phyloP scores from a whole-genome alignment of 202 grass and related monocot species.

The Bolboschoenoplectus hybrid region DNA sequence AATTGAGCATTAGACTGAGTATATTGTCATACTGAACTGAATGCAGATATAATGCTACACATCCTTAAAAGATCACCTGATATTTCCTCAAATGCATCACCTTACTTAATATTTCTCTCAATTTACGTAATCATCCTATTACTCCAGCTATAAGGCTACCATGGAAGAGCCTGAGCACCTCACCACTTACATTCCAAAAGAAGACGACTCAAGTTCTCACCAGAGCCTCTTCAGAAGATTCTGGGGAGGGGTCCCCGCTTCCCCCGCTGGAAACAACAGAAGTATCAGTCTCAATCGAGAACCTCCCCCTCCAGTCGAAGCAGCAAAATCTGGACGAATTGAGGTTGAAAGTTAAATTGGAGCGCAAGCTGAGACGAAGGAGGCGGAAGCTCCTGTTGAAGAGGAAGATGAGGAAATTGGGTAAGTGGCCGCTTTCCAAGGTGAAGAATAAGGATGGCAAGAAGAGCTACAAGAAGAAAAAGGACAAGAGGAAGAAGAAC shows the following conservation, averaged over 20 bases:
- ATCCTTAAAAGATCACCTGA: not conserved
- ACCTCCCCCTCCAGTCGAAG: conserved; percentile 71
- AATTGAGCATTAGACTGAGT: not conserved
- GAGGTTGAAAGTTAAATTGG: conserved; percentile 61
- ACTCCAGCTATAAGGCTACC: conserved; percentile 58
- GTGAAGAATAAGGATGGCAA: conserved; percentile 84
- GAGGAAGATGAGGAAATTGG: conserved; percentile 85
- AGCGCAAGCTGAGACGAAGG: conserved; percentile 71
- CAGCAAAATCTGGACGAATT: conserved; percentile 68
- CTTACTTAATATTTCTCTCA: conserved; percentile 26
- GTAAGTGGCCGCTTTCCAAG: conserved; percentile 82
- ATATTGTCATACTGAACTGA: not conserved
- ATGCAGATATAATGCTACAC: not conserved
- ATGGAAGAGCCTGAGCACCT: conserved; percentile 41
- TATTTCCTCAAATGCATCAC: conserved; percentile 29
- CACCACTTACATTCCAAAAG: conserved; percentile 38
- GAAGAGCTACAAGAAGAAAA: not conserved
- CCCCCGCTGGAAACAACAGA: conserved; percentile 48
- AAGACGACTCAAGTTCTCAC: conserved; percentile 56
- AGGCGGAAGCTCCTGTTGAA: conserved; percentile 71
- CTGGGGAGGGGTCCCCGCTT: conserved; percentile 37
- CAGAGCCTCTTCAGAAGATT: conserved; percentile 52
- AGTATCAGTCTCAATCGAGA: conserved; percentile 47
- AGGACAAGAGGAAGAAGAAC: conserved; percentile 8
- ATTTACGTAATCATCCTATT: conserved; percentile 22